Evolutionary conservation across 495 filamentous ascomycete genomes (phyloP), one percentile per base, ranked within the genome.

Genomic region (Podospora conica): DNA sequence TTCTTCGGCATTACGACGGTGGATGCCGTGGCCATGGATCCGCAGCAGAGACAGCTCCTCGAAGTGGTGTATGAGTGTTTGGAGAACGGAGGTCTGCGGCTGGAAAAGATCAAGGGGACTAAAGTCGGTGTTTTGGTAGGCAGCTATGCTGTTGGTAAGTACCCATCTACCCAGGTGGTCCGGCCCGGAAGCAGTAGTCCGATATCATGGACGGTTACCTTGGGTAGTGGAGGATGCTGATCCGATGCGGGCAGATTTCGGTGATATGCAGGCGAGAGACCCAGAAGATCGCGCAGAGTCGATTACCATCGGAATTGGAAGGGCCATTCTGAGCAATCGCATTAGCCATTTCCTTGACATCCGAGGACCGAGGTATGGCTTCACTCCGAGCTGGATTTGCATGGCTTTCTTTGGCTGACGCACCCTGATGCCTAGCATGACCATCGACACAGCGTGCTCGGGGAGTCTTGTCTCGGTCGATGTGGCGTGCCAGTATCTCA

Each of bases 121-220:
- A 81, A 89, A 0, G 86, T 93, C 28, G 91, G 89, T 5, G 88
- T 89, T 20, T 94, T 92, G 73, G 89, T 91, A 68, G 91, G 90
- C 24, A 65, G 65, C 71, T 90, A 88, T 8, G 91, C 87, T 73
- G 88, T 24, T 18, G 64, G 63, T 65, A 1, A 53, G 55, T 58
- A 29, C 8, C 28, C 7, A 18, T 12, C 6, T 15, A 11, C 28
- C 12, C 56, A 24, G 18, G 22, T 59, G 28, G 28, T 29, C 28
- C 28, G 28, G 28, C 28, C 28, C 8, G 28, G 28, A 29, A 29
- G 28, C 28, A 29, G 28, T 9, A 29, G 6, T 29, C 28, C 28
- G 28, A 29, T 29, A 29, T 29, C 28, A 29, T 29, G 28, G 28
- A 29, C 28, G 28, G 28, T 9, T 29, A 29, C 28, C 28, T 29